phyloP scores from a whole-genome alignment of 352 stramenopile genomes.

The Phytophthora crassamura region DNA sequence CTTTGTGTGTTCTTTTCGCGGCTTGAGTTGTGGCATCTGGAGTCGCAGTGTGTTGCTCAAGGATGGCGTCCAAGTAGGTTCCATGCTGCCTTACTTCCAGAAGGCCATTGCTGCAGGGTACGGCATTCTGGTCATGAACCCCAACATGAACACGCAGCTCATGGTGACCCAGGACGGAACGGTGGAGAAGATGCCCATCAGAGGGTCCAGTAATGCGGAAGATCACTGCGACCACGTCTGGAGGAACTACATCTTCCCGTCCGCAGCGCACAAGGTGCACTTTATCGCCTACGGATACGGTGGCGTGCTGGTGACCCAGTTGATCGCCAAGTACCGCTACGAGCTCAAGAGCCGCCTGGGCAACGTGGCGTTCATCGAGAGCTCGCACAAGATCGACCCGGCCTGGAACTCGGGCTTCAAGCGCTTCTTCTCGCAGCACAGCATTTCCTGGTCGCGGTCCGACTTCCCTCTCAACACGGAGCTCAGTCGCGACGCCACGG shows the following conservation, averaged over 20 bases:
- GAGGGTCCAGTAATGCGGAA: slow-evolving; percentile 83
- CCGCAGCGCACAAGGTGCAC: slow-evolving; percentile 84
- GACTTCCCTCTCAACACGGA: slow-evolving; percentile 72
- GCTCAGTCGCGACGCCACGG: slow-evolving; percentile 42
- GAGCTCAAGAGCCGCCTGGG: slow-evolving; percentile 83
- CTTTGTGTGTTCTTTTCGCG: slow-evolving; percentile 83
- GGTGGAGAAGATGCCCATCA: slow-evolving; percentile 82
- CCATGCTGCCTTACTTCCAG: slow-evolving; percentile 90
- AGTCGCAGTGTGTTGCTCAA: slow-evolving; percentile 84
- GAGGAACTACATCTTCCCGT: slow-evolving; percentile 88
- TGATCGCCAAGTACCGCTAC: slow-evolving; percentile 83
- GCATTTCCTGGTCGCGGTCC: slow-evolving; percentile 80
- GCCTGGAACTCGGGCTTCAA: slow-evolving; percentile 78
- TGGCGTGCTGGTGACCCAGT: slow-evolving; percentile 75
- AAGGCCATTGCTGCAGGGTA: slow-evolving; percentile 78
- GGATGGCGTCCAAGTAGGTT: slow-evolving; percentile 89
- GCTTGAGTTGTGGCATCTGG: slow-evolving; percentile 89
- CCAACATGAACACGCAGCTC: slow-evolving; percentile 91
- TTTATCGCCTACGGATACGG: slow-evolving; percentile 91
- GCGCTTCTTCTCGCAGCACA: slow-evolving; percentile 84
- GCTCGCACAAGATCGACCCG: slow-evolving; percentile 79
- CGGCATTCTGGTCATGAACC: slow-evolving; percentile 89
- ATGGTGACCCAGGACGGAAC: slow-evolving; percentile 67
- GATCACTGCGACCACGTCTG: slow-evolving; percentile 91
- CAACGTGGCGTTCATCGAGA: slow-evolving; percentile 90